Evolutionary conservation across 257 asterid species (phyloP), one percentile per base, ranked within the genome.

Genomic region (Apocynum venetum): DNA sequence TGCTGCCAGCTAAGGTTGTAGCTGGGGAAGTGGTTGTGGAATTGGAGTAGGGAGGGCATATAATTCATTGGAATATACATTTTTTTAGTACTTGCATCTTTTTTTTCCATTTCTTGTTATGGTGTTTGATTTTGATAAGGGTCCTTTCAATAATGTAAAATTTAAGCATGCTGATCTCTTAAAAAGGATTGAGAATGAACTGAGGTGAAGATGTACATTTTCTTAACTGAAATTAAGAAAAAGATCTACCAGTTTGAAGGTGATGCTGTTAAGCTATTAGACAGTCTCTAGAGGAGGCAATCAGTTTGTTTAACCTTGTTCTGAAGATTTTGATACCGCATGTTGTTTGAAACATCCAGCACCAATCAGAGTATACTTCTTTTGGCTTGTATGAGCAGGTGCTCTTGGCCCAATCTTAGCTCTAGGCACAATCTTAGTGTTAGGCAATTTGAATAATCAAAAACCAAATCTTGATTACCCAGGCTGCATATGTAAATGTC

Each of bases 201-300:
- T 9, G 15, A 20, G 1, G 41, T 55, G 31, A 60, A 44, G 47
- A 75, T 11, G 65, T 38, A 10, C 10, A 60, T 35, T 66, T 48
- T 38, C 51, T 76, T 14, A 38, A 44, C 75, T 47, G 59, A 71
- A 71, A 72, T 14, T 72, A 48, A 72, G 25, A 3, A 36, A 56
- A 25, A 48, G 1, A 0, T 20, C n/a, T 0, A 31, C 15, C 5
- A 56, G 44, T 7, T 38, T 49, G 63, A 6, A 49, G 76, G 25
- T 56, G 12, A 15, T 72, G 14, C 7, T 72, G 25, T 36, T 7
- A 51, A 36, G 15, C 19, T 52, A 10, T 8, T 52, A 13, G 76
- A 51, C 66, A 13, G 5, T 65, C 76, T 8, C n/a, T 53, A 51
- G 49, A 72, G 36, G 65, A 43, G 8, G 47, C 61, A 31, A 72